These are phyloP conservation scores for Closterium sp. DNA, from an alignment of 139 green algal genomes.

Conservation along the genomic window DNA sequence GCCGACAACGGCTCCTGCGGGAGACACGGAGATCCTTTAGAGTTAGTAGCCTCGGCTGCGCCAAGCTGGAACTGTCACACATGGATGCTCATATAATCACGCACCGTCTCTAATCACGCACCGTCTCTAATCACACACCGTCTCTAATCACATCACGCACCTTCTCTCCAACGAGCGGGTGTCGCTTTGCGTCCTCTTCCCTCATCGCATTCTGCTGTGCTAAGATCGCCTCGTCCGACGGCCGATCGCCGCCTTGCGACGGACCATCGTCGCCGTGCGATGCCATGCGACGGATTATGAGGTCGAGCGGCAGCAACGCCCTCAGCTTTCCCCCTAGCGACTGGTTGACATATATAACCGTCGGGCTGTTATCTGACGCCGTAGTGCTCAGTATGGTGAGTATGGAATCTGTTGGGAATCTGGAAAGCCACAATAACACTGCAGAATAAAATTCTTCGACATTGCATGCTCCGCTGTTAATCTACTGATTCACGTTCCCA, in stretches of 20 bases:
- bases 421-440: not conserved
- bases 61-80: no score
- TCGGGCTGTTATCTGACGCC: no score
- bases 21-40: not conserved
- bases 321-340: not conserved
- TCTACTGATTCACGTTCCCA: no score
- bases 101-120: no score
- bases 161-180: conserved; percentile 49
- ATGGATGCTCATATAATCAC: not conserved
- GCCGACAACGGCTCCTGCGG: conserved; percentile 36
- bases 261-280: not conserved
- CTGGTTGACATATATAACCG: not conserved
- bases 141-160: conserved; percentile 18
- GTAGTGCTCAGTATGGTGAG: no score
- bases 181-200: conserved; percentile 25
- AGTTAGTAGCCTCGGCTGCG: no score
- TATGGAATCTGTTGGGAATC: not conserved
- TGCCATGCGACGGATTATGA: not conserved
- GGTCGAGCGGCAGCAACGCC: not conserved
- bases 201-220: conserved; percentile 45
- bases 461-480: not conserved
- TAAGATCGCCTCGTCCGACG: conserved; percentile 49
- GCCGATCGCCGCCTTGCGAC: conserved; percentile 12
- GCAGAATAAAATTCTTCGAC: not conserved
- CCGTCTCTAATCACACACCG: not conserved